Evolutionary conservation across 1,284 basidiomycete species (phyloP).

Genomic region (Microbotryum violaceum): DNA sequence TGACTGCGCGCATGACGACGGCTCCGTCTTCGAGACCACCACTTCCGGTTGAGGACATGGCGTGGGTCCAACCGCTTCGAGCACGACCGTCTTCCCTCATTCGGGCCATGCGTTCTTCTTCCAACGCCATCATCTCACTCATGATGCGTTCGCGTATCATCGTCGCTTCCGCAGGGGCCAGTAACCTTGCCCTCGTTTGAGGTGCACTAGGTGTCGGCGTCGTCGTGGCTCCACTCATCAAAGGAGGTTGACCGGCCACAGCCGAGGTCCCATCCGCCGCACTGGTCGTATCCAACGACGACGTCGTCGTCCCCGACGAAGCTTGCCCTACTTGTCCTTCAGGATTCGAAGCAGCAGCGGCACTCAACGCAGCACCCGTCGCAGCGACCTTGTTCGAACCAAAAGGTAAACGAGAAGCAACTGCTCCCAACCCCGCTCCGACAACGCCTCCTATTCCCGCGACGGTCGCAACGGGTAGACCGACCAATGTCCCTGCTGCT

Average conservation of each 20-base stretch:
- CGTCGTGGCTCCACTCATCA: conserved; percentile 8
- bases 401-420: conserved; percentile 20
- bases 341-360: not conserved
- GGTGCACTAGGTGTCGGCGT: not conserved
- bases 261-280: conserved; percentile 30
- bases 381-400: too few species aligned
- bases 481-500: conserved; percentile 37
- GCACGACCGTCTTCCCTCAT: conserved; percentile 56
- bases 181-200: conserved; percentile 28
- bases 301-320: conserved; percentile 21
- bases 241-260: conserved; percentile 24
- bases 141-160: conserved; percentile 93
- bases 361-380: too few species aligned
- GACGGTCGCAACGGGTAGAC: conserved; percentile 35
- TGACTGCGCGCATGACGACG: conserved; percentile 81
- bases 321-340: conserved; percentile 26
- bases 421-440: conserved; percentile 36
- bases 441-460: conserved; percentile 37
- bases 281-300: conserved; percentile 27
- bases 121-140: conserved; percentile 94
- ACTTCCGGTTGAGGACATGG: conserved; percentile 1
- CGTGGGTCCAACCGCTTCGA: conserved; percentile 12
- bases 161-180: conserved; percentile 72
- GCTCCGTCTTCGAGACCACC: conserved; percentile 36
- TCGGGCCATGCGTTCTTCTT: conserved; percentile 90